Evolutionary conservation across 1,139 yeast species (phyloP).

Genomic region (Kluyveromyces marxianus): DNA sequence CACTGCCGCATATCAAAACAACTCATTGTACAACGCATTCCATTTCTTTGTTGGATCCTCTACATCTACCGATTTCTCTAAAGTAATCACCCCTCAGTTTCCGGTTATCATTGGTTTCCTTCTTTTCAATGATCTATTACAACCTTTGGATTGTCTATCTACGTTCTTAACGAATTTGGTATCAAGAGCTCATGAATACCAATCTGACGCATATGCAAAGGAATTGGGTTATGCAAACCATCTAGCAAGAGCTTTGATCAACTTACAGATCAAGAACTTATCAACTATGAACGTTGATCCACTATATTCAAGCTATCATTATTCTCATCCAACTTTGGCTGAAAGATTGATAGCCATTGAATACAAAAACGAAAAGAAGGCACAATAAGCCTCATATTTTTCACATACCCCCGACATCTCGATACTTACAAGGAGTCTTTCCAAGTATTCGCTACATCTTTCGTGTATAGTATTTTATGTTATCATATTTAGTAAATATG

Average conservation of each 20-base stretch:
- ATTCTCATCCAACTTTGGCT: slow-evolving; percentile 83
- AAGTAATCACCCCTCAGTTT: slow-evolving; percentile 33
- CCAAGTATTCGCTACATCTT: no score
- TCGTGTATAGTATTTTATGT: no score
- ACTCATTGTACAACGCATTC: slow-evolving; percentile 67
- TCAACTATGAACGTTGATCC: slow-evolving; percentile 82
- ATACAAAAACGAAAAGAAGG: slow-evolving; percentile 39
- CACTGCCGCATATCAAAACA: slow-evolving; percentile 71
- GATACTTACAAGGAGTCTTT: no score
- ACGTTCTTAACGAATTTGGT: slow-evolving; percentile 61
- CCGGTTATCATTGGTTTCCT: slow-evolving; percentile 79
- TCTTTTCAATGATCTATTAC: slow-evolving; percentile 63
- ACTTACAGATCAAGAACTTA: slow-evolving; percentile 70
- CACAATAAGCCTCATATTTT: slow-evolving; percentile 11
- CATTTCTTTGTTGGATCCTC: slow-evolving; percentile 47
- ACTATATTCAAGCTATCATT: slow-evolving; percentile 80
- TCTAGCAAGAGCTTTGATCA: slow-evolving; percentile 65
- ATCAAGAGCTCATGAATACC: slow-evolving; percentile 81
- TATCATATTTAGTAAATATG: no score
- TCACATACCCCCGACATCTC: no score
- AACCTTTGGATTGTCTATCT: slow-evolving; percentile 66
- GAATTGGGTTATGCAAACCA: slow-evolving; percentile 62
- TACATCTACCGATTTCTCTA: slow-evolving; percentile 10
- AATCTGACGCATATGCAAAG: slow-evolving; percentile 85
- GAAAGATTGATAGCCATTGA: slow-evolving; percentile 78